phyloP scores from a whole-genome alignment of 495 filamentous ascomycete species.

The Penicillium robsamsonii region DNA sequence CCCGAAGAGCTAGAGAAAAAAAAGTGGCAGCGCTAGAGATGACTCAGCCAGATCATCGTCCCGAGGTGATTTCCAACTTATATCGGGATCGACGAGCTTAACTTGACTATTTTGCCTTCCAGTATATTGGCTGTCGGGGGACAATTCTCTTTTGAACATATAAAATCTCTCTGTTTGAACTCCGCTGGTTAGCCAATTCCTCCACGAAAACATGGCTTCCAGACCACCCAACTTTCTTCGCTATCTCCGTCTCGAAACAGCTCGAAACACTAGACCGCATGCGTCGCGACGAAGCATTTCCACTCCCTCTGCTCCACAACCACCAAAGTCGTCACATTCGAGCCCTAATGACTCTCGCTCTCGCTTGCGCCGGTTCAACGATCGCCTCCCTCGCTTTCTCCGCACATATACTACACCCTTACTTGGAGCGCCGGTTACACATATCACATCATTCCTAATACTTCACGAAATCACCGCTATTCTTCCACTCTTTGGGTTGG shows the following conservation, averaged over 20 bases:
- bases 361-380: conserved; percentile 57
- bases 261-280: conserved; percentile 12
- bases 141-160: background rate
- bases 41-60: conserved; percentile 22
- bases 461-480: conserved; percentile 91
- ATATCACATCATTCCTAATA: conserved; percentile 81
- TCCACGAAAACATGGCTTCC: conserved; percentile 12
- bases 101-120: background rate
- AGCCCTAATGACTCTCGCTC: conserved; percentile 37
- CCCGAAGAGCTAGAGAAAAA: conserved; percentile 1
- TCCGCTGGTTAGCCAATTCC: background rate
- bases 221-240: conserved; percentile 20
- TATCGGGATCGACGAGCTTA: background rate
- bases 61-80: background rate
- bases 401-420: conserved; percentile 65
- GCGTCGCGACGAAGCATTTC: conserved; percentile 24
- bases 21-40: conserved; percentile 12
- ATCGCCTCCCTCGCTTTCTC: conserved; percentile 58
- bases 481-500: conserved; percentile 71
- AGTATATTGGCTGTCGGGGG: background rate
- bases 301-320: conserved; percentile 25
- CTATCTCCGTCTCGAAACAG: conserved; percentile 15
- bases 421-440: conserved; percentile 71
- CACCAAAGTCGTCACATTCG: conserved; percentile 14
- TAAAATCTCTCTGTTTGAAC: background rate